Conservation (phyloP, 1,284 basidiomycete species). For the Malassezia dermatis region DNA sequence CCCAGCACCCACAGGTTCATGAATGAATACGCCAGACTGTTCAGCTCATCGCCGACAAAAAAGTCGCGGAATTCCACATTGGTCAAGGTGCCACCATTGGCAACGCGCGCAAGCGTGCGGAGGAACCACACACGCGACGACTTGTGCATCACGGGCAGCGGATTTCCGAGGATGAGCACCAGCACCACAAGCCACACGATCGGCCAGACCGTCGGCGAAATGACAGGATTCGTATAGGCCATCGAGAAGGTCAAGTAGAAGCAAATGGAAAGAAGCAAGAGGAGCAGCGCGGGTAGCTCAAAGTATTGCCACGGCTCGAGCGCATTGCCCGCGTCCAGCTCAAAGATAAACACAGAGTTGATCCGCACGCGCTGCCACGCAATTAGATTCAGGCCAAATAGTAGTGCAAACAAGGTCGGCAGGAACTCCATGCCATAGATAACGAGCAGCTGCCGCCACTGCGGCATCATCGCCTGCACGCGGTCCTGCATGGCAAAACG, state of each 20-base stretch:
- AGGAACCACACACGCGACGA: slow-evolving; percentile 70
- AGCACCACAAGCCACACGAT: slow-evolving; percentile 68
- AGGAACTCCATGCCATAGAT: slow-evolving; percentile 69
- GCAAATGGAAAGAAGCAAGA: slow-evolving; percentile 65
- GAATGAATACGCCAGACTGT: slow-evolving; percentile 44
- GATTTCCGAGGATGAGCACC: slow-evolving; percentile 61
- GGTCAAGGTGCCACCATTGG: slow-evolving; percentile 60
- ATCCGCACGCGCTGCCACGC: slow-evolving; percentile 68
- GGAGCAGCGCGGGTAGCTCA: slow-evolving; percentile 67
- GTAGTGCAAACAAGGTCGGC: slow-evolving; percentile 64
- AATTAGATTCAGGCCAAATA: slow-evolving; percentile 67
- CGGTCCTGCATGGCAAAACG: slow-evolving; percentile 58
- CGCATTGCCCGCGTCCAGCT: slow-evolving; percentile 58
- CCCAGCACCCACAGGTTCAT: slow-evolving; percentile 54
- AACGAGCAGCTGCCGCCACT: slow-evolving; percentile 65
- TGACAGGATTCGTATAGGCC: slow-evolving; percentile 20
- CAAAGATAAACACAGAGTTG: slow-evolving; percentile 82
- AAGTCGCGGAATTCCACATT: slow-evolving; percentile 46
- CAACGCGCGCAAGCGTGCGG: slow-evolving; percentile 53
- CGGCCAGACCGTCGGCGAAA: slow-evolving; percentile 58
- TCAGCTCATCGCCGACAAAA: slow-evolving; percentile 47
- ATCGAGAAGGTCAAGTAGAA: slow-evolving; percentile 73
- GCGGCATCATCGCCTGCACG: slow-evolving; percentile 57
- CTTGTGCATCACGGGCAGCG: slow-evolving; percentile 60
- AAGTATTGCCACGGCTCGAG: slow-evolving; percentile 73